Percentiles rank a stretch among this genome's conserved stretches.
phyloP scores from a whole-genome alignment of 352 stramenopile genomes.

The Globisporangium acanthophoron region DNA sequence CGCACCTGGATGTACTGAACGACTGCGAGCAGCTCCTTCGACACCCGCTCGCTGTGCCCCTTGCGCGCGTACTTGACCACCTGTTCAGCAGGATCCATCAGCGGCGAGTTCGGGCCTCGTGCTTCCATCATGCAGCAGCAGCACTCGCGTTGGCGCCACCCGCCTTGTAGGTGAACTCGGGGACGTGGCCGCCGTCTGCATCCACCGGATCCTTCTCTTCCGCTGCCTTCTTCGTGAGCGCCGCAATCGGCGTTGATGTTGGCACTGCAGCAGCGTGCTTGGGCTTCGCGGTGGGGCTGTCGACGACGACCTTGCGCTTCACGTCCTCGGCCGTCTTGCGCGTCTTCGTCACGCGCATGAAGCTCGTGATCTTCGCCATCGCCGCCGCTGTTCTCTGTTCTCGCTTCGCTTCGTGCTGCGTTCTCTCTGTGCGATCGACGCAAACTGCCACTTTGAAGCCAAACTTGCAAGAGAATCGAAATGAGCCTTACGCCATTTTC shows the following conservation, averaged over 20 bases:
- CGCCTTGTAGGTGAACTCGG: slow-evolving; percentile 54
- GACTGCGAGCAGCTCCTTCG: slow-evolving; percentile 27
- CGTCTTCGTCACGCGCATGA: slow-evolving; percentile 66
- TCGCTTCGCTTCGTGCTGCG: neutral
- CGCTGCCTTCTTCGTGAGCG: slow-evolving; percentile 12
- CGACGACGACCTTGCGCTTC: slow-evolving; percentile 6
- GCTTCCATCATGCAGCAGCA: neutral
- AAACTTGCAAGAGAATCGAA: too few relatives aligned
- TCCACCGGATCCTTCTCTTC: slow-evolving; percentile 6
- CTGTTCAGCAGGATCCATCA: slow-evolving; percentile 10
- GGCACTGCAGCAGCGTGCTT: neutral
- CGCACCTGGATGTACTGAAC: slow-evolving; percentile 47
- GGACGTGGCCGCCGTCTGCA: slow-evolving; percentile 29
- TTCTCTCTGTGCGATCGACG: too few relatives aligned
- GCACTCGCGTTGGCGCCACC: neutral
- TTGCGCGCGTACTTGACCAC: slow-evolving; percentile 54
- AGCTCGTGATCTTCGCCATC: slow-evolving; percentile 67
- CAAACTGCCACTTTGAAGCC: too few relatives aligned
- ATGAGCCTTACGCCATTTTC: too few relatives aligned
- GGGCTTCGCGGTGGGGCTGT: neutral
- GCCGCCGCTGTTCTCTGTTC: slow-evolving; percentile 3
- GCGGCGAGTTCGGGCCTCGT: neutral
- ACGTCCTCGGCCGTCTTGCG: slow-evolving; percentile 26
- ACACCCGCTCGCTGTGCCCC: slow-evolving; percentile 23
- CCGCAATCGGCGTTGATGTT: slow-evolving; percentile 3